Percentiles rank a stretch among this genome's conserved stretches.
Evolutionary conservation across 2,329 filamentous ascomycete species (phyloP).

Genomic region (Penicillium sp.): DNA sequence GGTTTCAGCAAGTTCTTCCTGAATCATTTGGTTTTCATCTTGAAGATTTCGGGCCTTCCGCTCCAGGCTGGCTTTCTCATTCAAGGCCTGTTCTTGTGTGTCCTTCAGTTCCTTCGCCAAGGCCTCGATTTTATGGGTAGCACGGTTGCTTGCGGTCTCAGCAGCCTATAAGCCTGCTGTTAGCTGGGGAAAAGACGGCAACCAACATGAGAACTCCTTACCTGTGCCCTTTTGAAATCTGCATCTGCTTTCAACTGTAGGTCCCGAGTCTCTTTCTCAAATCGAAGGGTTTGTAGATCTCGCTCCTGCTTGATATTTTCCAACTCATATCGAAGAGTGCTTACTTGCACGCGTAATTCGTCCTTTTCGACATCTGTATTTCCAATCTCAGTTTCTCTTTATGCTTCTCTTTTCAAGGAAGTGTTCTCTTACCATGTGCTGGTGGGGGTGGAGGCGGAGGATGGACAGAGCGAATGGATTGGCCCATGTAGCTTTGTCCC

Average conservation of each 20-base stretch:
- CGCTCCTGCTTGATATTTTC: conserved; percentile 85
- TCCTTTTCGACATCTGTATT: conserved; percentile 57
- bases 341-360: conserved; percentile 84
- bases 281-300: conserved; percentile 73
- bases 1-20: conserved; percentile 81
- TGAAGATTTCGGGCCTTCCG: conserved; percentile 56
- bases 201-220: conserved; percentile 22
- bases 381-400: conserved; percentile 9
- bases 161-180: conserved; percentile 41
- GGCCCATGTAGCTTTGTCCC: conserved; percentile 36
- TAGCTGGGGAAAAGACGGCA: neutral
- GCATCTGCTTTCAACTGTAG: conserved; percentile 77
- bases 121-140: conserved; percentile 55
- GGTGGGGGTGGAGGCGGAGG: conserved; percentile 35
- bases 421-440: conserved; percentile 39
- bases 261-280: conserved; percentile 81
- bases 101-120: conserved; percentile 57
- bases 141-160: conserved; percentile 53
- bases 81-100: conserved; percentile 53
- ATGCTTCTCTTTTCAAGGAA: neutral
- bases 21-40: conserved; percentile 69
- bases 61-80: conserved; percentile 57
- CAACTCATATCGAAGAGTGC: conserved; percentile 82
- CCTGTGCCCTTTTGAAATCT: conserved; percentile 70
- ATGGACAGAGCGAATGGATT: conserved; percentile 37